Percentiles rank a stretch among this genome's conserved stretches.
Conservation (phyloP, 2,329 filamentous ascomycete genomes). For the Aureobasidium melanogenum region DNA sequence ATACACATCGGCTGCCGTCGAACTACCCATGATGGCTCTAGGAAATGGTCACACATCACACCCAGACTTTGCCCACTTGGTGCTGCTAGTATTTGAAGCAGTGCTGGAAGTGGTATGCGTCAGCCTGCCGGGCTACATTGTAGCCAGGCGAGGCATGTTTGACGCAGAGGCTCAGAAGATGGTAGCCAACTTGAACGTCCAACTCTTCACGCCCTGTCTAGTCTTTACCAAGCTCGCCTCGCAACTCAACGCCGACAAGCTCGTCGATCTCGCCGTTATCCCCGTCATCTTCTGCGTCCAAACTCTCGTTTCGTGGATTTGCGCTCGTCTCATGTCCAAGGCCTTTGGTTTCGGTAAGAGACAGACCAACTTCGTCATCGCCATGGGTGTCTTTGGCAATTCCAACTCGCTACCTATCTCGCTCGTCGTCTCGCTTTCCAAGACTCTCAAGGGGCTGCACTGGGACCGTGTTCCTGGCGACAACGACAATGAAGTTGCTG, state of each 20-base stretch:
- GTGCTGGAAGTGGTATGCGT: conserved; percentile 94
- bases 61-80: conserved; percentile 59
- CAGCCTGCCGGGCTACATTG: conserved; percentile 85
- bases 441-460: conserved; percentile 84
- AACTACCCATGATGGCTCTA: conserved; percentile 9
- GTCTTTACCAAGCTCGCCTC: conserved; percentile 96
- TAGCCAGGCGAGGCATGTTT: conserved; percentile 84
- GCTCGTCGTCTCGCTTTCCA: conserved; percentile 83
- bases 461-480: conserved; percentile 89
- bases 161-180: conserved; percentile 95
- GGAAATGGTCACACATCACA: conserved; percentile 36
- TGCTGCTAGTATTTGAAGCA: conserved; percentile 84
- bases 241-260: conserved; percentile 83
- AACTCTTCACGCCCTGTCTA: conserved; percentile 91
- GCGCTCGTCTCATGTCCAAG: conserved; percentile 61
- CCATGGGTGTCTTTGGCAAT: conserved; percentile 97
- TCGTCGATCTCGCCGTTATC: conserved; percentile 84
- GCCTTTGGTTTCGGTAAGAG: conserved; percentile 75
- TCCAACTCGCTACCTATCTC: conserved; percentile 97
- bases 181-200: conserved; percentile 89
- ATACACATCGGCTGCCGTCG: conserved; percentile 2
- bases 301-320: conserved; percentile 75
- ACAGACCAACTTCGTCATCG: conserved; percentile 86
- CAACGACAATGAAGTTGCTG: conserved; percentile 89
- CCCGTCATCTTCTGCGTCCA: conserved; percentile 89